These are phyloP conservation scores for Ceratocystis papillata DNA, from an alignment of 2,329 filamentous ascomycete genomes.

Conservation along the genomic window DNA sequence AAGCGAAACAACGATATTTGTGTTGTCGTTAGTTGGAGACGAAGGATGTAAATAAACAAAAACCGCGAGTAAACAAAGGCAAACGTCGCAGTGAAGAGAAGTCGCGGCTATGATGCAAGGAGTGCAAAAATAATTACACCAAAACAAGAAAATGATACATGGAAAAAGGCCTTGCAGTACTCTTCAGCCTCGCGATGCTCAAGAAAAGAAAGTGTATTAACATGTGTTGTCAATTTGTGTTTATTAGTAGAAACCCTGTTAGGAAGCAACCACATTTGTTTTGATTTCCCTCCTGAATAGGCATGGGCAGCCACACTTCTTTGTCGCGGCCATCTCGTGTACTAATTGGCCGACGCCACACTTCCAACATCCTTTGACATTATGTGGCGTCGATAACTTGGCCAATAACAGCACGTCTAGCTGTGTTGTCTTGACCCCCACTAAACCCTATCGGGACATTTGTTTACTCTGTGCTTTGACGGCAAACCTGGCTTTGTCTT, in stretches of 20 bases:
- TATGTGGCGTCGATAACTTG: background rate
- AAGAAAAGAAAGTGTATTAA: too few relatives aligned
- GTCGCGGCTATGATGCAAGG: background rate
- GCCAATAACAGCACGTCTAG: slow-evolving; percentile 16
- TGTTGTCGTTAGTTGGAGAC: slow-evolving; percentile 8
- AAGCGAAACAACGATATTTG: too few relatives aligned
- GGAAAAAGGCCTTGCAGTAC: background rate
- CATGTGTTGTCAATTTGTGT: too few relatives aligned
- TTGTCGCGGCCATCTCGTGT: slow-evolving; percentile 21
- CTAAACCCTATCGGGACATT: slow-evolving; percentile 23
- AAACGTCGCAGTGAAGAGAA: too few relatives aligned
- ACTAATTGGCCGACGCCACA: slow-evolving; percentile 16
- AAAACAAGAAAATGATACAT: background rate
- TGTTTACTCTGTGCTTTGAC: slow-evolving; percentile 20
- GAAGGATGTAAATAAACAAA: slow-evolving; percentile 13
- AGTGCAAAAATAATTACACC: background rate
- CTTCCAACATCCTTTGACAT: background rate
- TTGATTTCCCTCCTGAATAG: slow-evolving; percentile 20
- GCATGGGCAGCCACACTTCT: slow-evolving; percentile 17
- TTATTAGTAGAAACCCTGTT: slow-evolving; percentile 1
- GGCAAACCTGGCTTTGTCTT: slow-evolving; percentile 1
- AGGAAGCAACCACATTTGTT: slow-evolving; percentile 22
- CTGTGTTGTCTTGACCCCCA: background rate
- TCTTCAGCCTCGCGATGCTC: too few relatives aligned
- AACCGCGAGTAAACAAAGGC: background rate